Evolutionary conservation across 441 rosid species (phyloP).

Genomic region (Melianthus villosus): DNA sequence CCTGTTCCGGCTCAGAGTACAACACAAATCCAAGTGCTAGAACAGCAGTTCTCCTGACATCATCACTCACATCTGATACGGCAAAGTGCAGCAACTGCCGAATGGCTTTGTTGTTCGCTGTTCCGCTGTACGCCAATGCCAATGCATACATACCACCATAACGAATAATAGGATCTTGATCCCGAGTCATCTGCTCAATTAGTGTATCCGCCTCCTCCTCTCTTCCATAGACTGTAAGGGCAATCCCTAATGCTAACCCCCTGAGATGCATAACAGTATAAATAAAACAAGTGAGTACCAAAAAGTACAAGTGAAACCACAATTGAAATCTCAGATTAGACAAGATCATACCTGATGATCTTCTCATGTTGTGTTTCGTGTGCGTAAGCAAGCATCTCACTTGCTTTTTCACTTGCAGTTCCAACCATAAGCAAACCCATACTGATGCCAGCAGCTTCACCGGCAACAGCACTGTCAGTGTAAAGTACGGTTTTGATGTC

Average conservation of each 20-base stretch:
- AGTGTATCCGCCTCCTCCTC: conserved; percentile 92
- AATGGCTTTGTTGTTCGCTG: conserved; percentile 89
- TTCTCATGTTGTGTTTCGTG: conserved; percentile 97
- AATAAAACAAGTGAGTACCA: too few species aligned
- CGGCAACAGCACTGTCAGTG: conserved; percentile 87
- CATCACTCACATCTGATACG: conserved; percentile 91
- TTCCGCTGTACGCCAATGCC: conserved; percentile 93
- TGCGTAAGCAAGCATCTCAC: conserved; percentile 93
- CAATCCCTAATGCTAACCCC: conserved; percentile 77
- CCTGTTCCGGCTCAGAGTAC: conserved; percentile 88
- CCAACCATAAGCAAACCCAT: conserved; percentile 96
- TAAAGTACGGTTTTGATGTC: conserved; percentile 67
- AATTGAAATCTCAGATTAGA: too few species aligned
- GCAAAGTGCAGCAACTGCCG: conserved; percentile 95
- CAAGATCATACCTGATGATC: too few species aligned
- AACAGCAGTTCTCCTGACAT: conserved; percentile 92
- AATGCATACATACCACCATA: conserved; percentile 97
- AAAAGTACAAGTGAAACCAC: too few species aligned
- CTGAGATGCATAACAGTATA: conserved; percentile 21
- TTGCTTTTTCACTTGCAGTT: conserved; percentile 85
- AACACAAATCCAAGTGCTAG: conserved; percentile 92
- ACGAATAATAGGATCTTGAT: conserved; percentile 87
- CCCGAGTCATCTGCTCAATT: conserved; percentile 92
- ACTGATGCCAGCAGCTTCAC: conserved; percentile 98
- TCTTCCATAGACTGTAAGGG: conserved; percentile 88